Evolutionary conservation across 306 rosid species (phyloP).

Genomic region (Corylus avellana): DNA sequence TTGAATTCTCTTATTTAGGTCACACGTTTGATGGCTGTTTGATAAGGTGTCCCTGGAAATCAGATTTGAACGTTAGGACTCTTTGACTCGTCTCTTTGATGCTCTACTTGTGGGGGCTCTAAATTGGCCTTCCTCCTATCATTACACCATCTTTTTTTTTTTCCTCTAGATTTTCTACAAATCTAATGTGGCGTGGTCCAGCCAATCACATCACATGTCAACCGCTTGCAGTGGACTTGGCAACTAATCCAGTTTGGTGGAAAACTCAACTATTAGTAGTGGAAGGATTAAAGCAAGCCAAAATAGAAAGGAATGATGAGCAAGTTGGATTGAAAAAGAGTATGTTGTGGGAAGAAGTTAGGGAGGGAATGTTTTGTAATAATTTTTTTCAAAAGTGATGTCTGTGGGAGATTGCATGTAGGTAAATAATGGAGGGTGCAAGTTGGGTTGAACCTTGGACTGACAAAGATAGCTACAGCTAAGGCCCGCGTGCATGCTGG

Average conservation of each 20-base stretch:
- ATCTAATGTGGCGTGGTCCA: too few species aligned
- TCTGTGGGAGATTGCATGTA: not conserved
- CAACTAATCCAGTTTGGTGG: too few species aligned
- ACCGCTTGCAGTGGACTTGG: too few species aligned
- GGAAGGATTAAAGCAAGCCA: too few species aligned
- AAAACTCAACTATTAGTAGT: too few species aligned
- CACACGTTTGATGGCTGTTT: not conserved
- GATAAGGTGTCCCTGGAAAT: not conserved
- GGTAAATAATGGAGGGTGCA: not conserved
- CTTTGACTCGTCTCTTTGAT: not conserved
- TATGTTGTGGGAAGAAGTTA: too few species aligned
- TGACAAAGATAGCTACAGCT: not conserved
- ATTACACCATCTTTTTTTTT: too few species aligned
- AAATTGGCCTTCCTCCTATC: not conserved
- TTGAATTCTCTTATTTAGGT: not conserved
- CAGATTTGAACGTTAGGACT: not conserved
- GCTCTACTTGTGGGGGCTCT: not conserved
- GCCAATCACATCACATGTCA: too few species aligned
- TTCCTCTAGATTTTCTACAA: too few species aligned
- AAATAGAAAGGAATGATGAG: too few species aligned
- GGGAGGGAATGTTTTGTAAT: not conserved
- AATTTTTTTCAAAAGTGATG: too few species aligned
- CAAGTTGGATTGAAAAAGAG: too few species aligned
- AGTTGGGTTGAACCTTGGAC: conserved; percentile 7
- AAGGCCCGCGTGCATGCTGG: conserved; percentile 21